Conservation (phyloP, 805 yeast genomes). For the Scheffersomyces amazonensis region DNA sequence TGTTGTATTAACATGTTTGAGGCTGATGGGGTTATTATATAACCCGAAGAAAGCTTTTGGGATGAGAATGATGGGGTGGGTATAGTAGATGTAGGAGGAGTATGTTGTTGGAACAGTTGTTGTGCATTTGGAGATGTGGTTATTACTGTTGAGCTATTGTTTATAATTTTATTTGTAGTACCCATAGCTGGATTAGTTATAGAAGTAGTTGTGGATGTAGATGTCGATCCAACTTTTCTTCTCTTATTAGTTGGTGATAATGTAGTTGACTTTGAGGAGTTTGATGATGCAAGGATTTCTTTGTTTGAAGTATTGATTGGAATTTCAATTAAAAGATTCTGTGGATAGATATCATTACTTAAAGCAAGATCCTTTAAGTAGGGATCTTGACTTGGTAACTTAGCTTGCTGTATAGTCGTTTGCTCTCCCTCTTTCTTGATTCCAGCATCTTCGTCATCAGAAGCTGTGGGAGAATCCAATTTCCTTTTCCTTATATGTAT, state of each 20-base stretch:
- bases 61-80: slow-evolving; percentile 8
- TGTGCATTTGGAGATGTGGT: not conserved
- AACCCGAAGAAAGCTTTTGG: not conserved
- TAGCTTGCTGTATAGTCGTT: slow-evolving; percentile 4
- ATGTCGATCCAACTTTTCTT: slow-evolving; percentile 5
- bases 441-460: not conserved
- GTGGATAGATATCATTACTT: slow-evolving; percentile 19
- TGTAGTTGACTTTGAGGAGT: not conserved
- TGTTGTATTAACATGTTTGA: not conserved
- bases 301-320: slow-evolving; percentile 13
- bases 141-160: no score
- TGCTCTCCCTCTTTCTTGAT: slow-evolving; percentile 8
- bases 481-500: not conserved
- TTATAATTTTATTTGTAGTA: no score
- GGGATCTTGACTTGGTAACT: slow-evolving; percentile 23
- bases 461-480: not conserved
- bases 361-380: slow-evolving; percentile 16
- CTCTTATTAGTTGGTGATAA: not conserved
- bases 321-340: slow-evolving; percentile 23
- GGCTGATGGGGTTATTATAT: not conserved
- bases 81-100: slow-evolving; percentile 3
- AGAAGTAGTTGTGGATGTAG: slow-evolving; percentile 12
- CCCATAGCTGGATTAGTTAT: no score
- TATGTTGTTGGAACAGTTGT: slow-evolving; percentile 2
- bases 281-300: not conserved